Evolutionary conservation across 768 basidiomycete genomes (phyloP), one percentile per base, ranked within the genome.

Genomic region (Russula sp.): DNA sequence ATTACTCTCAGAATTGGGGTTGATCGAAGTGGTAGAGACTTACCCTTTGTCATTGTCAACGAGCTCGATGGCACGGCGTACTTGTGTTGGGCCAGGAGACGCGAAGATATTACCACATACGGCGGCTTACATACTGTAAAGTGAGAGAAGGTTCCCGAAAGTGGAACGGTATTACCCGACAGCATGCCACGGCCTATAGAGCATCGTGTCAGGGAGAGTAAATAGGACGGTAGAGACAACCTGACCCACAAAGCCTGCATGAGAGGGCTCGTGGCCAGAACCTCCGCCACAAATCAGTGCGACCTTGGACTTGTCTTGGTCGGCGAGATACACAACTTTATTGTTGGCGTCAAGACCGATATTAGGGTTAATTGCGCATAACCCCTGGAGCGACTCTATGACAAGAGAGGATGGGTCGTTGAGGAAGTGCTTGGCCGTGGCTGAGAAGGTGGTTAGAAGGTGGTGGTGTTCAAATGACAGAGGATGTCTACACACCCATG

Each of bases 21-120:
- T 8, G 8, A 30, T 36, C 6, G 10, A 36, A 58, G 11, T 18
- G 20, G 26, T 8, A 28, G 16, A 48, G 2, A 72, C 81, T 63
- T 65, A 88, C 90, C 90, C 90, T 68, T 83, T 83, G 59, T 87
- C 81, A 68, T 84, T 89, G 70, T 83, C 82, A 11, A 90, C 81
- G 48, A 92, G 78, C 63, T 93, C 86, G 67, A 97, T 88, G 5
- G 84, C 93, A 26, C 88, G 81, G 56, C 84, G 80, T 57, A 98
- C 89, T 75, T 97, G 95, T 57, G 82, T 82, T 5, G 92, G 84
- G 69, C 87, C 95, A 0, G 95, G 95, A 20, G 90, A 92, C 2
- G 95, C 94, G 72, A 97, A 98, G 44, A 97, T 79, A 69, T 84
- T 90, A 9, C 95, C 95, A 68, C 88, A 92, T 9, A 96, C 89